Conservation (phyloP, 345 rosid species). For the thale cress (Arabidopsis thaliana) region DNA sequence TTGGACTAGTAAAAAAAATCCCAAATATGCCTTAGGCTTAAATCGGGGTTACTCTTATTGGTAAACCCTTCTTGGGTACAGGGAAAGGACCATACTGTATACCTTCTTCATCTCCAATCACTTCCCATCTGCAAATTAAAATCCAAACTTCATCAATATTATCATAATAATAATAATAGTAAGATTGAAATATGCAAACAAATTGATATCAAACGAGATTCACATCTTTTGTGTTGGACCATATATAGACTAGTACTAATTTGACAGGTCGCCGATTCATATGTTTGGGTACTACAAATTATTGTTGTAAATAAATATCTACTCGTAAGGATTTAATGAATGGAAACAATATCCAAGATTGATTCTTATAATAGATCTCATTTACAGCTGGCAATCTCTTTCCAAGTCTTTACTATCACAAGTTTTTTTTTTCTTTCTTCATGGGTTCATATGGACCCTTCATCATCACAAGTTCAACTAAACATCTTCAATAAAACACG, state of each 20-base stretch:
- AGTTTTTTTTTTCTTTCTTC: slow-evolving; percentile 1
- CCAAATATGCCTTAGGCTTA: slow-evolving; percentile 35
- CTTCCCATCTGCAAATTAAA: slow-evolving; percentile 71
- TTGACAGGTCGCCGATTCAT: slow-evolving; percentile 40
- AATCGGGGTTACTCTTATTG: slow-evolving; percentile 60
- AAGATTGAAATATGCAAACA: neutral
- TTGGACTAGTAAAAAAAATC: neutral
- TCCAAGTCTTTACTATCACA: slow-evolving; percentile 28
- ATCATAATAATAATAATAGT: neutral
- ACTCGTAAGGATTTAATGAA: slow-evolving; percentile 21
- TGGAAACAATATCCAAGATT: slow-evolving; percentile 15
- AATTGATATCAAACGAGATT: slow-evolving; percentile 13
- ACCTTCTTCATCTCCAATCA: slow-evolving; percentile 68
- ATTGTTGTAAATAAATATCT: slow-evolving; percentile 36
- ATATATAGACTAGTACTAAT: slow-evolving; percentile 23
- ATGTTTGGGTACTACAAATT: slow-evolving; percentile 13
- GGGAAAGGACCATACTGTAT: slow-evolving; percentile 96
- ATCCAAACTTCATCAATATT: neutral
- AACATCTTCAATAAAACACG: slow-evolving; percentile 26
- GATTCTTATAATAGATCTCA: slow-evolving; percentile 1
- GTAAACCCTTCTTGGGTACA: slow-evolving; percentile 85
- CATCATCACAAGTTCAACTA: slow-evolving; percentile 36
- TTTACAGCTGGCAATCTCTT: slow-evolving; percentile 37
- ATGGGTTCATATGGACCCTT: slow-evolving; percentile 20
- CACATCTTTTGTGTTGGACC: slow-evolving; percentile 34